Percentiles rank a stretch among this genome's conserved stretches.
Conservation (phyloP, 371 early-diverging fungal species). For the Mortierella sp. region DNA sequence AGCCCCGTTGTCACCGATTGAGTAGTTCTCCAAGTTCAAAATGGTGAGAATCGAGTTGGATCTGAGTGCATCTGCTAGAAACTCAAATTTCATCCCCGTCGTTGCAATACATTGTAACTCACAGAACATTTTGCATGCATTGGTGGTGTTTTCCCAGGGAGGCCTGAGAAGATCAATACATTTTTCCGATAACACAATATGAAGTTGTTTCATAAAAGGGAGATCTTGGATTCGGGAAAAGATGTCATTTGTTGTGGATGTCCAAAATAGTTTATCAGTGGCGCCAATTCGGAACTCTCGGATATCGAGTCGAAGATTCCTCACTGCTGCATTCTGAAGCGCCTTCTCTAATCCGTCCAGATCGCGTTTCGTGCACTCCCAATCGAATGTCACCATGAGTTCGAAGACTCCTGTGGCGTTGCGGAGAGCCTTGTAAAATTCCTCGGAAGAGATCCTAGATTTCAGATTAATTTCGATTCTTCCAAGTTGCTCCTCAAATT, state of each 20-base stretch:
- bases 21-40: no score
- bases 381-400: constrained; percentile 7
- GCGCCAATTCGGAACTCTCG: neutral
- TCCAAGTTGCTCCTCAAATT: no score
- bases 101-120: neutral
- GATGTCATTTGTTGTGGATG: neutral
- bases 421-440: neutral
- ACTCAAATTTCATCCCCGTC: neutral
- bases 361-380: constrained; percentile 11
- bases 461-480: no score
- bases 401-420: constrained; percentile 11
- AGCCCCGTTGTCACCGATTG: no score
- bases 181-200: constrained; percentile 12
- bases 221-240: constrained; percentile 5
- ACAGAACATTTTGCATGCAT: constrained; percentile 5
- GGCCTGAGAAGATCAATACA: neutral
- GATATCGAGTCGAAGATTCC: constrained; percentile 14
- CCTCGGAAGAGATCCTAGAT: no score
- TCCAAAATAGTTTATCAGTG: constrained; percentile 1
- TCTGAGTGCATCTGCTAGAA: neutral
- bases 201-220: constrained; percentile 11
- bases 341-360: constrained; percentile 10
- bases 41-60: no score
- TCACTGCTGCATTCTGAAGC: constrained; percentile 7
- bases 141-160: constrained; percentile 3